These are phyloP conservation scores for Fragilariopsis cylindrus DNA, from an alignment of 108 stramenopile genomes.

Conservation along the genomic window DNA sequence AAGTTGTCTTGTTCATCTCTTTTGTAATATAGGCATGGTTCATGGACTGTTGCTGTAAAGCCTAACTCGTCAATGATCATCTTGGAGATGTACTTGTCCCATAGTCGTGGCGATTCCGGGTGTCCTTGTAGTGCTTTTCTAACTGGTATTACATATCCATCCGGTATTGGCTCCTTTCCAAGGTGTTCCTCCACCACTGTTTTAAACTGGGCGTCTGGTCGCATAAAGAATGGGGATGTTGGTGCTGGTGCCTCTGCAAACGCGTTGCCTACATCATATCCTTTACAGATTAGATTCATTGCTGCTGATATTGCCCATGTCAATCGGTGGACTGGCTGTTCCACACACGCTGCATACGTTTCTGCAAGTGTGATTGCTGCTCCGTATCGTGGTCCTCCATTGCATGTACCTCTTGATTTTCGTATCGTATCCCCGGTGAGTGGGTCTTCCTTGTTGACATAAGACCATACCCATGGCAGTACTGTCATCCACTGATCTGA, in stretches of 20 bases:
- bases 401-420: slow-evolving; percentile 18
- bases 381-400: slow-evolving; percentile 18
- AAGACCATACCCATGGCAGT: no score
- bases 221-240: slow-evolving; percentile 25
- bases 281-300: slow-evolving; percentile 13
- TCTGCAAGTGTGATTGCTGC: neutral
- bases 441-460: neutral
- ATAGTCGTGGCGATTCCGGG: slow-evolving; percentile 8
- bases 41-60: slow-evolving; percentile 36
- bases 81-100: neutral
- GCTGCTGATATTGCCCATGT: slow-evolving; percentile 36
- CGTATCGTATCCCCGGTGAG: neutral
- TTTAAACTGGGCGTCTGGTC: slow-evolving; percentile 29
- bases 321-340: slow-evolving; percentile 32
- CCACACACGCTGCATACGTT: slow-evolving; percentile 29
- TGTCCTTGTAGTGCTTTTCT: slow-evolving; percentile 40
- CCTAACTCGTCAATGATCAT: slow-evolving; percentile 21
- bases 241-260: slow-evolving; percentile 40
- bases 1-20: neutral
- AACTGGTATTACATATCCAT: slow-evolving; percentile 33
- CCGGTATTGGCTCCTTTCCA: neutral
- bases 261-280: slow-evolving; percentile 42
- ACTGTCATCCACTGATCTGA: no score
- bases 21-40: slow-evolving; percentile 17
- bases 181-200: slow-evolving; percentile 31